Base-by-base conservation (phyloP, 139 green algal genomes). In the Marvania coccoides region DNA sequence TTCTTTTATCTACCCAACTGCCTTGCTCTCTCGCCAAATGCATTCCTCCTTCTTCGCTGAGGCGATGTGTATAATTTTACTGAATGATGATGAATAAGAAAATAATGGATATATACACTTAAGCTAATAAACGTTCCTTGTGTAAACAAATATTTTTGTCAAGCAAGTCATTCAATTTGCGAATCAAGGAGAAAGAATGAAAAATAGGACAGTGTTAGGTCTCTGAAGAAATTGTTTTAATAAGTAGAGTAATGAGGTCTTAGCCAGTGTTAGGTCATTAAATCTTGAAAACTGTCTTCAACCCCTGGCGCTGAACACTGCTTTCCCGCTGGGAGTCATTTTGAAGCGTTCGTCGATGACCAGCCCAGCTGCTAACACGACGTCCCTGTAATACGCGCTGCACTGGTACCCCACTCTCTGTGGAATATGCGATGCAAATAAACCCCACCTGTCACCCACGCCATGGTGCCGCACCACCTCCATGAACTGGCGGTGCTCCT, bases 401-500 rank as follows among this genome's bases (percentile, higher is more conserved):
- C 84, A 90, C 65, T 90, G 84, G 74, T 92, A 92, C 15, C 86
- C 86, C 5, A 92, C 86, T 2, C 86, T 65, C 39, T 81, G 74
- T 1, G 69, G 73, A 13, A 92, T 80, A 73, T 88, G 65, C 0
- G 76, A 83, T 2, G 86, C 72, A 58, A 92, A 92, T 0, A 92
- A 71, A 9, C 86, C 86, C 86, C 86, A 92, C 54, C 88, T 90
- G 72, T 89, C 75, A 6, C 86, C 86, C 26, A 80, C 75, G 29
- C 86, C 82, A 47, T 83, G 42, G 37, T 68, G 42, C 28, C 58
- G 65, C 0, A 75, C 86, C 13, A 74, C 81, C 10, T 74, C 61
- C 45, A 92, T 10, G 38, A 90, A 92, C 26, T 74, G 47, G 0
- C 71, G 24, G 38, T 87, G 79, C 69, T 90, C 86, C 54, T 87